Conservation (phyloP, 2,329 filamentous ascomycete species). For the Aspergillus japonicus region DNA sequence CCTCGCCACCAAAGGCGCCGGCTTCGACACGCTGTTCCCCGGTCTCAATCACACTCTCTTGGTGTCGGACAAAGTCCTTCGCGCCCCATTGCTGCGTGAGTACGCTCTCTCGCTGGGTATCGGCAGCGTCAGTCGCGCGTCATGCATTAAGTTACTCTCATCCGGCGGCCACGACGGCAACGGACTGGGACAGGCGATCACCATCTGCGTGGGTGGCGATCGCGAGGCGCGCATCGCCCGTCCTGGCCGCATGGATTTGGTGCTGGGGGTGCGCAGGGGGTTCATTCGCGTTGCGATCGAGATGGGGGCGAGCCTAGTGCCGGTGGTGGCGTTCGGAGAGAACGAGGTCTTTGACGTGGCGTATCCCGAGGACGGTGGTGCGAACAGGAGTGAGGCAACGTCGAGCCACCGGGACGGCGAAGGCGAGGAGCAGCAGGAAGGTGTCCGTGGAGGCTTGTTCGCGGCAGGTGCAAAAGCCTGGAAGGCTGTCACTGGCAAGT, state of each 20-base stretch:
- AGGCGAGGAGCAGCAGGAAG: conserved; percentile 42
- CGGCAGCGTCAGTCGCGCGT: conserved; percentile 75
- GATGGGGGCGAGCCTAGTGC: conserved; percentile 77
- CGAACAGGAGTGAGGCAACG: neutral
- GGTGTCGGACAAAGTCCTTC: conserved; percentile 83
- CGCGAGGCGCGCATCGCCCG: conserved; percentile 77
- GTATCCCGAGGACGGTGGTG: conserved; percentile 69
- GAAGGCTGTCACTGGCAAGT: neutral
- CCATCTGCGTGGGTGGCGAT: conserved; percentile 80
- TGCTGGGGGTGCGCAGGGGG: conserved; percentile 73
- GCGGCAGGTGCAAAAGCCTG: conserved; percentile 52
- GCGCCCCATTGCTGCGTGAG: conserved; percentile 79
- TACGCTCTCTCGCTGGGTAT: conserved; percentile 76
- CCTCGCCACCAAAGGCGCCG: conserved; percentile 76
- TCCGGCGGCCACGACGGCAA: conserved; percentile 67
- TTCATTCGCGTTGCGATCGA: conserved; percentile 83
- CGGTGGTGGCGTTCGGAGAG: conserved; percentile 79
- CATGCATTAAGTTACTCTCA: conserved; percentile 73
- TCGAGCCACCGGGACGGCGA: neutral
- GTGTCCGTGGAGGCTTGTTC: conserved; percentile 58
- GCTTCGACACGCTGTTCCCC: conserved; percentile 75
- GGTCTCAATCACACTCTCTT: conserved; percentile 82
- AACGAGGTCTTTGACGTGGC: conserved; percentile 85
- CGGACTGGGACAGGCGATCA: conserved; percentile 79
- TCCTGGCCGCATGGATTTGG: conserved; percentile 67